Percentiles rank a stretch among this genome's conserved stretches.
Evolutionary conservation across 208 protist genomes (phyloP).

Genomic region (Crithidia bombi): DNA sequence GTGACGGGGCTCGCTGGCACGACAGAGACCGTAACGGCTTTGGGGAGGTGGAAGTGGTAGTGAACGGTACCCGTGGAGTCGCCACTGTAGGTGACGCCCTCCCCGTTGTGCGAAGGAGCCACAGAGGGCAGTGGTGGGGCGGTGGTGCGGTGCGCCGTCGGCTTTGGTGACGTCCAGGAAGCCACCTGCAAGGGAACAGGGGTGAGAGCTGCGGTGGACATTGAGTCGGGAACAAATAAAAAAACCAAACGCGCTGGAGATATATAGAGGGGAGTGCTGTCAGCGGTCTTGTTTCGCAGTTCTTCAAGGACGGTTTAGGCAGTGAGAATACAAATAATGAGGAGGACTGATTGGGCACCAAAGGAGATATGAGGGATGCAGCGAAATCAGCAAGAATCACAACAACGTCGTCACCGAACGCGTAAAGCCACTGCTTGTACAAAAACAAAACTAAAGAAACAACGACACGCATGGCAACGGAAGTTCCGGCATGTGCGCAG

Average conservation of each 20-base stretch:
- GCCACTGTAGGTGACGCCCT: conserved; percentile 26
- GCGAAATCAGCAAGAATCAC: too few relatives aligned
- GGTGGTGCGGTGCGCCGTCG: neutral
- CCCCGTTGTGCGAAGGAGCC: neutral
- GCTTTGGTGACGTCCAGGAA: neutral
- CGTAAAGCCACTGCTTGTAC: too few relatives aligned
- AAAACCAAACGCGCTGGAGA: neutral
- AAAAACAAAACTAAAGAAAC: too few relatives aligned
- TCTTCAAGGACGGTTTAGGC: too few relatives aligned
- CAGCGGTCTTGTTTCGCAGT: too few relatives aligned
- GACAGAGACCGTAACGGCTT: conserved; percentile 23
- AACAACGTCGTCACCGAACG: too few relatives aligned
- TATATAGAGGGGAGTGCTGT: neutral
- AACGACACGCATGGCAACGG: too few relatives aligned
- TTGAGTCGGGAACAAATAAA: neutral
- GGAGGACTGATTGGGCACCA: too few relatives aligned
- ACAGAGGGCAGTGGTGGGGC: neutral
- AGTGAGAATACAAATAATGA: too few relatives aligned
- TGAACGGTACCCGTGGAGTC: conserved; percentile 28
- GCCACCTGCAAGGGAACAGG: neutral
- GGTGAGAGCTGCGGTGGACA: conserved; percentile 15
- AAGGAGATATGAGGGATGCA: too few relatives aligned
- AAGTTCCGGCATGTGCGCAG: too few relatives aligned
- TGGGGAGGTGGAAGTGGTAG: conserved; percentile 27
- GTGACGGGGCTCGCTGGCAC: neutral